Base-by-base conservation (phyloP, 108 stramenopile genomes). In the Stephanodiscus minutulus region DNA sequence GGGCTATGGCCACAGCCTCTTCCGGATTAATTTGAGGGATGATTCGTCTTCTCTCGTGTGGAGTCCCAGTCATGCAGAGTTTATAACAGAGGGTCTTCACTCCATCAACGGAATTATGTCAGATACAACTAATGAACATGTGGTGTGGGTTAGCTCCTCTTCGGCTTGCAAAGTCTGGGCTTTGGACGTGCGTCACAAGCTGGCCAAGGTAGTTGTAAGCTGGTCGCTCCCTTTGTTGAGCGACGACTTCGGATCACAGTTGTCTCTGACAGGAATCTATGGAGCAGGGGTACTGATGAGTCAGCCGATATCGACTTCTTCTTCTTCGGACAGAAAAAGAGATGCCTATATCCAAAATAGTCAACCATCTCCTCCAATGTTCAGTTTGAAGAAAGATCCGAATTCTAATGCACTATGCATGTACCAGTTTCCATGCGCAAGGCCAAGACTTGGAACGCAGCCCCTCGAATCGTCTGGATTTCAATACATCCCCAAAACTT, bases 61-160 rank as follows among this genome's bases (percentile, higher is more conserved):
- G 89, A 91, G 88, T 76, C 92, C 92, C 31, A 88, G 88, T 83
- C 82, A 84, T 13, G 81, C 85, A 68, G 86, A 89, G 52, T 82
- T 79, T 64, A 39, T 77, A 5, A 61, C 81, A 3, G 92, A 91
- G 48, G 88, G 90, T 15, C 47, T 87, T n/a, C 87, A 88, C 72
- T 88, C 88, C 10, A 85, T 94, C 15, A 81, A 62, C 66, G 76
- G 79, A 18, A 79, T 94, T 44, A 66, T 65, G 28, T 64, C 81
- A 18, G 87, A 94, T 69, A 69, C 71, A 63, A 35, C 57, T 3
- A 66, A 55, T 22, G 65, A 78, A 2, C 76, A 84, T 68, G 52
- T 72, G 15, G 72, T 90, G n/a, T 91, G 70, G 78, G 85, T 86
- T 0, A 72, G 79, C 8, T 89, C 89, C 15, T 70, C 74, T 28